A percentile compares a stretch with the other conserved stretches of the same genome.
Evolutionary conservation across 2,329 filamentous ascomycete species (phyloP).

Genomic region (Colletotrichum truncatum): DNA sequence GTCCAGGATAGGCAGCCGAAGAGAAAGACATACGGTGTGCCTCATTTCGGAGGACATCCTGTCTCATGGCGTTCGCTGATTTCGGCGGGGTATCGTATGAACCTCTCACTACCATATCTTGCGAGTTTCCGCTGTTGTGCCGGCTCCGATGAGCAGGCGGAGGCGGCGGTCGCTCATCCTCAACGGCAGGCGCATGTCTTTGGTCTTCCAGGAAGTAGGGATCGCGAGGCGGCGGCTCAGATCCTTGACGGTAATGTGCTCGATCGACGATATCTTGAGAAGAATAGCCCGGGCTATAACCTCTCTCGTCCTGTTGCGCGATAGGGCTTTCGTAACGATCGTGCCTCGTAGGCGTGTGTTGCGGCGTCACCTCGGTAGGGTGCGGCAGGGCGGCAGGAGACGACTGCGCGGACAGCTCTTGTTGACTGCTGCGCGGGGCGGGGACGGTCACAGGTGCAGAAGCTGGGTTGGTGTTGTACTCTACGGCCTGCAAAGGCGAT

Average conservation of each 20-base stretch:
- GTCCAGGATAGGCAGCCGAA: constrained; percentile 56
- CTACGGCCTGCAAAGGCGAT: constrained; percentile 61
- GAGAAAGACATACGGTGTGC: constrained; percentile 62
- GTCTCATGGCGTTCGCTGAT: constrained; percentile 60
- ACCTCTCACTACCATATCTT: constrained; percentile 51
- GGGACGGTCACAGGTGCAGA: not conserved
- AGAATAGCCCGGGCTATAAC: constrained; percentile 45
- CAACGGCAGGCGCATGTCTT: constrained; percentile 45
- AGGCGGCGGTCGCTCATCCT: constrained; percentile 61
- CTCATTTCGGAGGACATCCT: constrained; percentile 66
- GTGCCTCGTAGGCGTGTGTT: constrained; percentile 25
- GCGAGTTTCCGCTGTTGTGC: constrained; percentile 52
- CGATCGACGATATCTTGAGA: constrained; percentile 38
- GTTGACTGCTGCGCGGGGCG: constrained; percentile 32
- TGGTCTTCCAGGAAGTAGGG: constrained; percentile 40
- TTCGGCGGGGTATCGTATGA: constrained; percentile 54
- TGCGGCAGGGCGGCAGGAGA: constrained; percentile 35
- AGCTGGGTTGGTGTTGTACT: constrained; percentile 56
- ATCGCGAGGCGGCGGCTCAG: constrained; percentile 43
- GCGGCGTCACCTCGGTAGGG: constrained; percentile 17
- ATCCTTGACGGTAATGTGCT: constrained; percentile 49
- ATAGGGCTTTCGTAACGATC: constrained; percentile 48
- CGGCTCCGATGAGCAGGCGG: constrained; percentile 64
- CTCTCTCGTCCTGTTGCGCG: constrained; percentile 46
- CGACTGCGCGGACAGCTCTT: constrained; percentile 48